These are phyloP conservation scores for Boletus fagicola DNA, from an alignment of 768 basidiomycete species.

Conservation along the genomic window DNA sequence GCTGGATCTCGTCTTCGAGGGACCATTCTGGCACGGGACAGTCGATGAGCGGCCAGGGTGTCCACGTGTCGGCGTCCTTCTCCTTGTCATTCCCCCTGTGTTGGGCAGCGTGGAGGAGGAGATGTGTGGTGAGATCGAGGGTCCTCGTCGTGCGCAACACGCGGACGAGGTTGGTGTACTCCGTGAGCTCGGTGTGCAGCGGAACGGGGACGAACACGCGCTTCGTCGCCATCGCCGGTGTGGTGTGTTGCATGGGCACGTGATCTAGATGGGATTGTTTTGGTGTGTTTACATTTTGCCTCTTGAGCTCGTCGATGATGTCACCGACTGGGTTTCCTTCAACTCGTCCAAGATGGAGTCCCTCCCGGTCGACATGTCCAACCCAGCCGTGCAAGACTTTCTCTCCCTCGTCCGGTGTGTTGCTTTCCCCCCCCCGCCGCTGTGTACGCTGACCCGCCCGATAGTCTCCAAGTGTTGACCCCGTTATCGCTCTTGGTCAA, in stretches of 20 bases:
- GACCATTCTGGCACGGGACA: conserved; percentile 67
- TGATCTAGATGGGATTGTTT: conserved; percentile 3
- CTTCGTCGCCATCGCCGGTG: not conserved
- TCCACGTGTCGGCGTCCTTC: conserved; percentile 52
- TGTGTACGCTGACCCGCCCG: not conserved
- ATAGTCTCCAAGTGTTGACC: conserved; percentile 79
- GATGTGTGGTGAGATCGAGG: conserved; percentile 56
- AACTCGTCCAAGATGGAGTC: conserved; percentile 42
- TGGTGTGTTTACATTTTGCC: conserved; percentile 4
- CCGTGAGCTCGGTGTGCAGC: conserved; percentile 62
- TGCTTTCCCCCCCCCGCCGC: not conserved
- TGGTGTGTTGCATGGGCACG: not conserved
- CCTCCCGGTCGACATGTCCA: conserved; percentile 55
- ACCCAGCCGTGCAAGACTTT: conserved; percentile 65
- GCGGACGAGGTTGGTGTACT: conserved; percentile 65
- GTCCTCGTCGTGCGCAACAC: conserved; percentile 56
- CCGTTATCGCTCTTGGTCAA: conserved; percentile 82
- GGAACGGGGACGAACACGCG: conserved; percentile 48
- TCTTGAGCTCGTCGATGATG: conserved; percentile 5
- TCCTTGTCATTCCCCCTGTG: conserved; percentile 2
- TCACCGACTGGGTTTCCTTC: not conserved
- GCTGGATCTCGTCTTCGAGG: conserved; percentile 64
- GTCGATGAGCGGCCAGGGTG: conserved; percentile 76
- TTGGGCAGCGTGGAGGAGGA: conserved; percentile 32
- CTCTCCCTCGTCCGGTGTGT: conserved; percentile 58